phyloP scores from a whole-genome alignment of 1,284 basidiomycete genomes.

The Melampsora larici-populina region DNA sequence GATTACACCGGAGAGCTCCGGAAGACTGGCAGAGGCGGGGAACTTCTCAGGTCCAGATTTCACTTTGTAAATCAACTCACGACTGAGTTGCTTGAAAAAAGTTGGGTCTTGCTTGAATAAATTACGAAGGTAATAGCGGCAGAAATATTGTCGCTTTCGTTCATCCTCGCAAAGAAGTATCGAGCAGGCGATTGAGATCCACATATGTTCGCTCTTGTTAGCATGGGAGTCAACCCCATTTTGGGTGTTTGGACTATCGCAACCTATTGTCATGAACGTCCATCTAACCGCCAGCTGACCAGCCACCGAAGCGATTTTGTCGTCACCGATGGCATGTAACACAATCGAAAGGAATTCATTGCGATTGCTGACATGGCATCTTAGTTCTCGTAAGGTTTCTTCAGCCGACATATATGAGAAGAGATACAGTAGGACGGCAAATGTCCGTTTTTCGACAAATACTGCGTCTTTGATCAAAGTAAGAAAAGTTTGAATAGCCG shows the following conservation, averaged over 20 bases:
- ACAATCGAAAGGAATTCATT: constrained; percentile 24
- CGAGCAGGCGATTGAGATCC: constrained; percentile 15
- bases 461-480: constrained; percentile 22
- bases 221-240: background rate
- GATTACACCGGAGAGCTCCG: constrained; percentile 23
- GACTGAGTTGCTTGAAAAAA: constrained; percentile 16
- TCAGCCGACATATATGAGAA: constrained; percentile 17
- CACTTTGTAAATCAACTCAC: background rate
- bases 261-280: constrained; percentile 22
- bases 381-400: constrained; percentile 10
- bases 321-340: constrained; percentile 26
- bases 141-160: constrained; percentile 34
- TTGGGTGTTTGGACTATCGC: background rate
- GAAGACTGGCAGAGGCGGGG: background rate
- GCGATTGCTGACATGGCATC: constrained; percentile 1
- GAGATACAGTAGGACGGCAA: constrained; percentile 24
- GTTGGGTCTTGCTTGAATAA: constrained; percentile 26
- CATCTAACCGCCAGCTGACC: constrained; percentile 34
- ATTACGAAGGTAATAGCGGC: constrained; percentile 34
- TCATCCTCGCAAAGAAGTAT: constrained; percentile 31
- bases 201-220: background rate
- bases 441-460: constrained; percentile 31
- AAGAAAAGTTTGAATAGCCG: constrained; percentile 16
- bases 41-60: background rate
- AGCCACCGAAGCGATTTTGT: constrained; percentile 32